Base-by-base conservation (phyloP, 768 basidiomycete species). In the Pleurotus citrinopileatus region DNA sequence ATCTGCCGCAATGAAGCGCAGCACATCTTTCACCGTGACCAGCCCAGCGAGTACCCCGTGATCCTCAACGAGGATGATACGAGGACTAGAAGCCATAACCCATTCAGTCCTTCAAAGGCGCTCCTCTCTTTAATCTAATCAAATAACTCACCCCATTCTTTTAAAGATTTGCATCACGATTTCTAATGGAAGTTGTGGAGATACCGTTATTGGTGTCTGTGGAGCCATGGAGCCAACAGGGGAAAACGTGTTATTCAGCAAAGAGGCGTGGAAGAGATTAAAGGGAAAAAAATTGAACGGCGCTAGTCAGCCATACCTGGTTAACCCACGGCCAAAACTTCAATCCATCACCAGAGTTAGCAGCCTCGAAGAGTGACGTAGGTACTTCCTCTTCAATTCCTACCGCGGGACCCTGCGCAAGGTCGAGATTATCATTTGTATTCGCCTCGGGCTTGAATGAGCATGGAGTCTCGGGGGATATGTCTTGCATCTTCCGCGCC, bases 151-250 rank as follows among this genome's bases (percentile, higher is more conserved):
- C 97, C 97, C 97, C 89, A 99, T 91, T 42, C 93, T 82, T 66
- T 96, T 92, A 78, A 98, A 99, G 23, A 99, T 72, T 65, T 99
- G 94, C 89, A 97, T 93, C 6, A 95, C 93, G 52, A 98, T 94
- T 68, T 99, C 97, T 38, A 99, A 75, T 0, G 94, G 94, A 36
- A 97, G 79, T 58, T 91, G 91, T 1, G 94, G 88, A 4, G 94
- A 88, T 9, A 97, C 94, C 0, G 91, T 94, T 63, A 99, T 80
- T 0, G 96, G 94, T 0, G 94, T 96, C 97, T 99, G 65, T 32
- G 44, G 47, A 40, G 22, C 27, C 47, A 23, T 26, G 13, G 25
- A 58, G 42, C 45, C 20, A 12, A 23, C 34, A n/a, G 22, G 37
- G 15, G 15, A 20, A 34, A 7, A 7, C 7, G 7, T 4, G 19